Evolutionary conservation across 345 rosid genomes (phyloP).

Genomic region (Nephelium lappaceum): DNA sequence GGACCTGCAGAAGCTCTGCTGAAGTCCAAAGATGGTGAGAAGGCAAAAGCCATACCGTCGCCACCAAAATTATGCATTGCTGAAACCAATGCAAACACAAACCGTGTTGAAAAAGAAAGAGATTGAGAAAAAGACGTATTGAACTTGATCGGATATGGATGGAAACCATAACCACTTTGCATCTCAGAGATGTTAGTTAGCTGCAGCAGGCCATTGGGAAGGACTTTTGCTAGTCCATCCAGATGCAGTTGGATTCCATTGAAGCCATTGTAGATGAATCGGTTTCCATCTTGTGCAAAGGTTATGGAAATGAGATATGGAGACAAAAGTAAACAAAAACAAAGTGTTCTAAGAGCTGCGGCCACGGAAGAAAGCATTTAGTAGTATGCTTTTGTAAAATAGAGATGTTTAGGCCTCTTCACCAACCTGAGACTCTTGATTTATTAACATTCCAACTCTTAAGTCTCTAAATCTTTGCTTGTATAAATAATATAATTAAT

Average conservation of each 20-base stretch:
- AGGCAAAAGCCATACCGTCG: too few species aligned
- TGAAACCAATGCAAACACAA: conserved; percentile 44
- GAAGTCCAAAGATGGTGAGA: conserved; percentile 30
- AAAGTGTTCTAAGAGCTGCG: conserved; percentile 30
- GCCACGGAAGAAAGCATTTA: conserved; percentile 23
- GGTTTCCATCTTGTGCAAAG: not conserved
- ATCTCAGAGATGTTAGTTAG: conserved; percentile 47
- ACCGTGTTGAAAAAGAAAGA: conserved; percentile 26
- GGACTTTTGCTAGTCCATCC: conserved; percentile 2
- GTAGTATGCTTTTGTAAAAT: not conserved
- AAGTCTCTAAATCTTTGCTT: not conserved
- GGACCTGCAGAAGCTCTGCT: conserved; percentile 14
- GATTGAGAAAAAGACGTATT: too few species aligned
- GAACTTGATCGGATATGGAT: too few species aligned
- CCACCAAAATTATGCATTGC: conserved; percentile 16
- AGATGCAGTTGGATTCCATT: too few species aligned
- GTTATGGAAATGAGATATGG: not conserved
- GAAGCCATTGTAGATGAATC: conserved; percentile 18
- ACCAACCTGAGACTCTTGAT: not conserved
- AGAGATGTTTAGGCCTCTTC: not conserved
- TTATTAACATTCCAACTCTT: not conserved
- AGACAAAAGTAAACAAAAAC: conserved; percentile 14
- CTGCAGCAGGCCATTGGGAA: conserved; percentile 50
- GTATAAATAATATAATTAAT: not conserved
- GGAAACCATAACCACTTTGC: not conserved